These are phyloP conservation scores for Tolypocladium amazonense DNA, from an alignment of 2,329 filamentous ascomycete species.

Conservation along the genomic window DNA sequence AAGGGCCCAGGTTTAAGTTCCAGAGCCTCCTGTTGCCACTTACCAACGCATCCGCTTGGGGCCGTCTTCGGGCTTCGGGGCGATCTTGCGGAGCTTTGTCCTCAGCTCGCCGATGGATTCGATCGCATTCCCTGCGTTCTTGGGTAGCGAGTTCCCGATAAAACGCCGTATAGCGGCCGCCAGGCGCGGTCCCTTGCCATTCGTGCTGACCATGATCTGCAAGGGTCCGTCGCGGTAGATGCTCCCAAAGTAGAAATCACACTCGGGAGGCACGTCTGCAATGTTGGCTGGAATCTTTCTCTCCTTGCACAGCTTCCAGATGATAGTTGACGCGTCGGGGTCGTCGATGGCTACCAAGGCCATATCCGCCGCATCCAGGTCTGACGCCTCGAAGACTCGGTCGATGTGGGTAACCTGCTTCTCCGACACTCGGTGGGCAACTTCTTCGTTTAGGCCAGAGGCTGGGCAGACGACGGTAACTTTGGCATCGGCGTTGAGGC, in stretches of 20 bases:
- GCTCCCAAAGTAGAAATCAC: constrained; percentile 97
- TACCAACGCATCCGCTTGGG: constrained; percentile 87
- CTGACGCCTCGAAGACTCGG: constrained; percentile 74
- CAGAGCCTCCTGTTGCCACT: constrained; percentile 14
- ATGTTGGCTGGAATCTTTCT: constrained; percentile 83
- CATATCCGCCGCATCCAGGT: constrained; percentile 76
- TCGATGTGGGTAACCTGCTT: constrained; percentile 71
- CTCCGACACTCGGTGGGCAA: constrained; percentile 66
- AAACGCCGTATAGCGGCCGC: constrained; percentile 76
- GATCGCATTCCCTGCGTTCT: constrained; percentile 76
- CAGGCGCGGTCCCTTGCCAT: constrained; percentile 87
- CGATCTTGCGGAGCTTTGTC: constrained; percentile 66
- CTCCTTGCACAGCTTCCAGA: constrained; percentile 91
- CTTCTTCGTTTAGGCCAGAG: constrained; percentile 77
- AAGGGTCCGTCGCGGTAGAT: constrained; percentile 90
- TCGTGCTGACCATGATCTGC: constrained; percentile 98
- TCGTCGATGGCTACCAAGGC: constrained; percentile 91
- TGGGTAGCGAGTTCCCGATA: constrained; percentile 67
- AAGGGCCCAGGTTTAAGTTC: background rate
- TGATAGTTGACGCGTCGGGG: constrained; percentile 74
- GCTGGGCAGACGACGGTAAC: constrained; percentile 78
- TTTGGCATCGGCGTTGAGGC: constrained; percentile 87
- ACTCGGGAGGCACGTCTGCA: constrained; percentile 91
- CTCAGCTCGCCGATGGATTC: constrained; percentile 72
- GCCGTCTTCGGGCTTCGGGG: constrained; percentile 61